Percentiles rank a stretch among this genome's conserved stretches.
These are phyloP conservation scores for Alternaria sp. DNA, from an alignment of 2,329 filamentous ascomycete species.

Conservation along the genomic window DNA sequence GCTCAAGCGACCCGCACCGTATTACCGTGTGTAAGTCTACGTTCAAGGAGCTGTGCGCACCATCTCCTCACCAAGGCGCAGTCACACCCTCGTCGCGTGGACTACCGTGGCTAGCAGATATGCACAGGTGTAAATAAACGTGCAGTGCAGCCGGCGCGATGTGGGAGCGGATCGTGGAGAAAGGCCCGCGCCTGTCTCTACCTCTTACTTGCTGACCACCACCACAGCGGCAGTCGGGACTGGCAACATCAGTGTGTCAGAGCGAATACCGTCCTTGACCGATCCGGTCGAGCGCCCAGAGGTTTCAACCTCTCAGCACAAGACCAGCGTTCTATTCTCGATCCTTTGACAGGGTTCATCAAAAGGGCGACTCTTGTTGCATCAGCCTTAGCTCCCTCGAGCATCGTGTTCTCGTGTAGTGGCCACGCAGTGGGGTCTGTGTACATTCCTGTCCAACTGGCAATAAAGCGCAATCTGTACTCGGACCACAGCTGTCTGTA, in stretches of 20 bases:
- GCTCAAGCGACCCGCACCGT: slow-evolving; percentile 38
- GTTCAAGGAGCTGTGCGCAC: slow-evolving; percentile 1
- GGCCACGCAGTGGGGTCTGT: slow-evolving; percentile 41
- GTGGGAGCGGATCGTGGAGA: slow-evolving; percentile 48
- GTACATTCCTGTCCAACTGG: slow-evolving; percentile 39
- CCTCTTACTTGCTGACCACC: slow-evolving; percentile 48
- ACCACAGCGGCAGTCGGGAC: slow-evolving; percentile 20
- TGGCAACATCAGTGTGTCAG: slow-evolving; percentile 6
- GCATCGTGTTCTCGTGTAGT: slow-evolving; percentile 32
- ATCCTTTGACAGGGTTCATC: slow-evolving; percentile 12
- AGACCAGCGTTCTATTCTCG: slow-evolving; percentile 12
- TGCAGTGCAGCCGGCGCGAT: slow-evolving; percentile 51
- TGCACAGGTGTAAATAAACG: slow-evolving; percentile 51
- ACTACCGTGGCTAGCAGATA: slow-evolving; percentile 35
- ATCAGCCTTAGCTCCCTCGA: slow-evolving; percentile 29
- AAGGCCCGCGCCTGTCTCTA: slow-evolving; percentile 39
- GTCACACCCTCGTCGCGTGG: slow-evolving; percentile 47
- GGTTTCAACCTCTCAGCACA: neutral
- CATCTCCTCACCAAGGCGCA: slow-evolving; percentile 21
- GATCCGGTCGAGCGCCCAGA: slow-evolving; percentile 8
- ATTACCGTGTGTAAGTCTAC: slow-evolving; percentile 31
- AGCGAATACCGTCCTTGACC: slow-evolving; percentile 10
- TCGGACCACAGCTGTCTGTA: slow-evolving; percentile 29
- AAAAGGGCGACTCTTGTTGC: slow-evolving; percentile 18
- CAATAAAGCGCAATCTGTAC: slow-evolving; percentile 40